A percentile compares a stretch with the other conserved stretches of the same genome.
Conservation (phyloP, 768 basidiomycete species). For the Flagelloscypha sp. region DNA sequence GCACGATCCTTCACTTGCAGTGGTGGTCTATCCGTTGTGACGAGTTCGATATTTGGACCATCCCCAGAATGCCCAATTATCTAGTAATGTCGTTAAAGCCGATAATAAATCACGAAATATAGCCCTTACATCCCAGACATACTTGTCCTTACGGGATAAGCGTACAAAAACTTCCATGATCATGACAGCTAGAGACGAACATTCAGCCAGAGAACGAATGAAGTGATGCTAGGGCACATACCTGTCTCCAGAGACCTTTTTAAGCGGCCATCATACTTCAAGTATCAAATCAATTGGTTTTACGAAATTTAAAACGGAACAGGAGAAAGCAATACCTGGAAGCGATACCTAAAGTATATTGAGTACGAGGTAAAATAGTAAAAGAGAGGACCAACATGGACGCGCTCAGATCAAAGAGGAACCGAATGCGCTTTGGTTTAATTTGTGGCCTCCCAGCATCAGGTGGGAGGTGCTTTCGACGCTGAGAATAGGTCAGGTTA, state of each 20-base stretch:
- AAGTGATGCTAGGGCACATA: constrained; percentile 13
- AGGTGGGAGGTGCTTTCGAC: too few relatives aligned
- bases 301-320: too few relatives aligned
- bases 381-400: constrained; percentile 41
- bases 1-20: constrained; percentile 50
- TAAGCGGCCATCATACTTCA: constrained; percentile 58
- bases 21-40: constrained; percentile 40
- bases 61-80: constrained; percentile 66
- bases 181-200: constrained; percentile 47
- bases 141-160: constrained; percentile 58
- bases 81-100: constrained; percentile 21
- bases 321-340: too few relatives aligned
- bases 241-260: constrained; percentile 60
- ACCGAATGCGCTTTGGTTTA: constrained; percentile 61
- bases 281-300: too few relatives aligned
- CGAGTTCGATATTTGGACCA: constrained; percentile 45
- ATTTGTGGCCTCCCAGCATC: too few relatives aligned
- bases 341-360: constrained; percentile 44
- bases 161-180: constrained; percentile 65
- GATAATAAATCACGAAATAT: not conserved
- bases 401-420: constrained; percentile 62
- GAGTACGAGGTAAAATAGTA: not conserved
- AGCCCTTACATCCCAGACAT: constrained; percentile 63
- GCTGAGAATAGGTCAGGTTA: too few relatives aligned
- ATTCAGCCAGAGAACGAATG: not conserved